These are phyloP conservation scores for Darksidea phi DNA, from an alignment of 495 filamentous ascomycete genomes.

Conservation along the genomic window DNA sequence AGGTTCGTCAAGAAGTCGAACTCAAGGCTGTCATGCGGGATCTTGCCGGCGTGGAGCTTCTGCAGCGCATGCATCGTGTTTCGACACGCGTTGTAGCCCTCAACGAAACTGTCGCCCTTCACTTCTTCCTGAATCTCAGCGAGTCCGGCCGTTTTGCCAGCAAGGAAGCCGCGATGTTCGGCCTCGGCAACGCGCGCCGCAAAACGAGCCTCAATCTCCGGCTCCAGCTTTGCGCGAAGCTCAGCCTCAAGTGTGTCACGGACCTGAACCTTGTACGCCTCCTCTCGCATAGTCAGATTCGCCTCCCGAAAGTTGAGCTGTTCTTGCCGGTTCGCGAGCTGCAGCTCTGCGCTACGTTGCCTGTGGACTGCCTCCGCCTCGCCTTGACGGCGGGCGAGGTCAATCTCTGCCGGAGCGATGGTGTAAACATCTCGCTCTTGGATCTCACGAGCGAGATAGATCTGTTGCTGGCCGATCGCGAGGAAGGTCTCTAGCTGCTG, in stretches of 20 bases:
- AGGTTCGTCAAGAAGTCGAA: neutral
- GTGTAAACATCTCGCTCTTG: neutral
- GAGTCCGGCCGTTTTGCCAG: neutral
- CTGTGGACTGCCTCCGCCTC: neutral
- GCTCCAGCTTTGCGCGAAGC: neutral
- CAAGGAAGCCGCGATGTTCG: neutral
- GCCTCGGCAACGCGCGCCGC: no score
- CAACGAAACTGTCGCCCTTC: neutral
- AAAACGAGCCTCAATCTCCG: neutral
- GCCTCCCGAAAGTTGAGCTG: neutral
- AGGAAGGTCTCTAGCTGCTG: neutral
- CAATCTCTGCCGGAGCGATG: neutral
- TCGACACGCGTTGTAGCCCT: neutral
- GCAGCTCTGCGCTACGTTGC: neutral
- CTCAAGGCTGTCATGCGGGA: neutral
- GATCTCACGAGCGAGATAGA: neutral
- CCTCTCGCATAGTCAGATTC: neutral
- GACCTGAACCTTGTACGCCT: neutral
- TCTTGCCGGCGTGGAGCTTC: neutral
- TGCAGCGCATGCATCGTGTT: neutral
- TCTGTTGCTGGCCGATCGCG: neutral
- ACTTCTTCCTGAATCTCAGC: neutral
- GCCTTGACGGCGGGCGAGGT: neutral
- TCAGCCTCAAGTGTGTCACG: neutral
- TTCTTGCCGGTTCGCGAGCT: neutral